Percentiles rank a stretch among this genome's conserved stretches.
These are phyloP conservation scores for Neurospora cerealis DNA, from an alignment of 495 filamentous ascomycete genomes.

Conservation along the genomic window DNA sequence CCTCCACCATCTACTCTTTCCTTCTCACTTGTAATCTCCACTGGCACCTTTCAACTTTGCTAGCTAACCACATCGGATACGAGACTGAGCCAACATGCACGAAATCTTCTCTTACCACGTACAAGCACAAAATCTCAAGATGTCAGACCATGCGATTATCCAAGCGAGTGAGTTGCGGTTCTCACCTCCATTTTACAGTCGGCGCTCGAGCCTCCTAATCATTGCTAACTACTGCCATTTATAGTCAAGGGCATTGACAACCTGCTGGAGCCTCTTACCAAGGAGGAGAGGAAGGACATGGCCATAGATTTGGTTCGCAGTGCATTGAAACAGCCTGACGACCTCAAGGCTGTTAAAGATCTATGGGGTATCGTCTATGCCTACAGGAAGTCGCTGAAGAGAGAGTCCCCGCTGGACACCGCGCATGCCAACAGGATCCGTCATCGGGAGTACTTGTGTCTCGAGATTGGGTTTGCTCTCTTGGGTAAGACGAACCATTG, in stretches of 20 bases:
- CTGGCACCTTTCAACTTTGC: neutral
- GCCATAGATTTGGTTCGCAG: too few species aligned
- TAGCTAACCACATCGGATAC: neutral
- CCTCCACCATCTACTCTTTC: neutral
- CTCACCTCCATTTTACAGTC: neutral
- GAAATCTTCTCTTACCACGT: neutral
- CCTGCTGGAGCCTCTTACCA: too few species aligned
- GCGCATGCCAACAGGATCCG: too few species aligned
- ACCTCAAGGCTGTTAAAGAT: too few species aligned
- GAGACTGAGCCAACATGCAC: neutral
- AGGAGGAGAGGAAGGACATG: too few species aligned
- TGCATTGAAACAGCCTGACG: too few species aligned
- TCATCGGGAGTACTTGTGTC: too few species aligned
- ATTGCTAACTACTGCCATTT: neutral
- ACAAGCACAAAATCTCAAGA: neutral
- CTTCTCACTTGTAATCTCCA: neutral
- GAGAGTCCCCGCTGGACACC: too few species aligned
- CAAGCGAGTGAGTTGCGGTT: neutral
- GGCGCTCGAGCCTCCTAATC: neutral
- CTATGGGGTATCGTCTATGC: too few species aligned
- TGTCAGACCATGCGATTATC: neutral
- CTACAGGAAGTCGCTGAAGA: too few species aligned
- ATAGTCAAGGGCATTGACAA: neutral
- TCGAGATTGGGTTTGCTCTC: too few species aligned
- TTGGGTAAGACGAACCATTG: too few species aligned